These are phyloP conservation scores for Naematelia encephala DNA, from an alignment of 768 basidiomycete species.

Conservation along the genomic window DNA sequence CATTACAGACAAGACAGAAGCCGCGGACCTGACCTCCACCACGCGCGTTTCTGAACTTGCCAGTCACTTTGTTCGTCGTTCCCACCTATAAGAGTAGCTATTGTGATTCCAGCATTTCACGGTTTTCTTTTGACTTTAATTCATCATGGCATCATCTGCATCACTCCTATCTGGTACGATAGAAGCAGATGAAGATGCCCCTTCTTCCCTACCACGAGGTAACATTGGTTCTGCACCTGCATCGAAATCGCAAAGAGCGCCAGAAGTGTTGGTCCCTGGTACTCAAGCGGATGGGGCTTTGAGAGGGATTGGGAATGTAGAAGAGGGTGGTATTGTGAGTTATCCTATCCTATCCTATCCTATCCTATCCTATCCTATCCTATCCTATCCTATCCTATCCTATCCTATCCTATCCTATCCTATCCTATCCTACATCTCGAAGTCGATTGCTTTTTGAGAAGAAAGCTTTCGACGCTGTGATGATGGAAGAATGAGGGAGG, in stretches of 20 bases:
- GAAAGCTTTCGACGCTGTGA: neutral
- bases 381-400: neutral
- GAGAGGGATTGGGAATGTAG: slow-evolving; percentile 61
- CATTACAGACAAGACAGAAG: too few species aligned
- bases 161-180: slow-evolving; percentile 70
- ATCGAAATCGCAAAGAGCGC: slow-evolving; percentile 53
- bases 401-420: too few species aligned
- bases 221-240: slow-evolving; percentile 52
- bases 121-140: neutral
- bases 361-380: neutral
- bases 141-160: slow-evolving; percentile 47
- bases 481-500: too few species aligned
- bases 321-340: slow-evolving; percentile 67
- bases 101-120: neutral
- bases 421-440: too few species aligned
- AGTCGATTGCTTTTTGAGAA: neutral
- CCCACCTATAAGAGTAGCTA: neutral
- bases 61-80: neutral
- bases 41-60: neutral
- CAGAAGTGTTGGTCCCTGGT: slow-evolving; percentile 37
- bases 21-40: neutral
- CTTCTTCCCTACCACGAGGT: slow-evolving; percentile 29
- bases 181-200: slow-evolving; percentile 69
- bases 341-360: neutral
- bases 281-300: slow-evolving; percentile 48